Percentiles rank a stretch among this genome's conserved stretches.
phyloP scores from a whole-genome alignment of 768 basidiomycete genomes.

The Lentinus brumalis region DNA sequence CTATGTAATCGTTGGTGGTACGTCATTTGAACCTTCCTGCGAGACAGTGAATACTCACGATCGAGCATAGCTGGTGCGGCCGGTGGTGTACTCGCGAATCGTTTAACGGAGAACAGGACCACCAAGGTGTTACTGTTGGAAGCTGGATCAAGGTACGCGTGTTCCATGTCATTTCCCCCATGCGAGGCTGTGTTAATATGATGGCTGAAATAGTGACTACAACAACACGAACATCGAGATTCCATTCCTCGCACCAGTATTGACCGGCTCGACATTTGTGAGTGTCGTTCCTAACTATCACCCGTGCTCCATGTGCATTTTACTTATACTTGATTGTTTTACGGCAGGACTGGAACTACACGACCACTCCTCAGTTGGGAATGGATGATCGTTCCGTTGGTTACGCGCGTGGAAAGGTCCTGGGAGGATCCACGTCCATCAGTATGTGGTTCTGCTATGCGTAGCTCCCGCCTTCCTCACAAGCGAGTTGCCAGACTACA shows the following conservation, averaged over 20 bases:
- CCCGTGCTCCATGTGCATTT: not conserved
- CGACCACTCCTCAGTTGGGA: conserved; percentile 23
- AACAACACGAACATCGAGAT: not conserved
- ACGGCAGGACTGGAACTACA: conserved; percentile 30
- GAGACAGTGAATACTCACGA: not conserved
- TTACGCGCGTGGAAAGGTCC: conserved; percentile 26
- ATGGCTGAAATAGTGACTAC: not conserved
- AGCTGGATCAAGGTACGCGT: not conserved
- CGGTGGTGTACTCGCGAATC: conserved; percentile 5
- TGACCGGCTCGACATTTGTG: not conserved
- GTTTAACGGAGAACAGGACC: not conserved
- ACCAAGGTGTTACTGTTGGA: not conserved
- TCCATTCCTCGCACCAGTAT: not conserved
- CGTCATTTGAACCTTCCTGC: not conserved
- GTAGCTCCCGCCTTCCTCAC: not conserved
- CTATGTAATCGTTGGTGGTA: conserved; percentile 40
- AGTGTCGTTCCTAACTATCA: not conserved
- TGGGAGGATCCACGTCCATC: conserved; percentile 28
- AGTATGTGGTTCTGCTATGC: conserved; percentile 18
- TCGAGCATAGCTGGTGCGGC: conserved; percentile 3
- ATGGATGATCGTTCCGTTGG: conserved; percentile 20
- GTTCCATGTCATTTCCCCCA: not conserved
- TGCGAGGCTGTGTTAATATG: not conserved
- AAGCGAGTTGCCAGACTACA: not conserved
- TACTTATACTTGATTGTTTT: not conserved